Evolutionary conservation across 2,329 filamentous ascomycete genomes (phyloP).

Genomic region (Aspergillus fischeri): DNA sequence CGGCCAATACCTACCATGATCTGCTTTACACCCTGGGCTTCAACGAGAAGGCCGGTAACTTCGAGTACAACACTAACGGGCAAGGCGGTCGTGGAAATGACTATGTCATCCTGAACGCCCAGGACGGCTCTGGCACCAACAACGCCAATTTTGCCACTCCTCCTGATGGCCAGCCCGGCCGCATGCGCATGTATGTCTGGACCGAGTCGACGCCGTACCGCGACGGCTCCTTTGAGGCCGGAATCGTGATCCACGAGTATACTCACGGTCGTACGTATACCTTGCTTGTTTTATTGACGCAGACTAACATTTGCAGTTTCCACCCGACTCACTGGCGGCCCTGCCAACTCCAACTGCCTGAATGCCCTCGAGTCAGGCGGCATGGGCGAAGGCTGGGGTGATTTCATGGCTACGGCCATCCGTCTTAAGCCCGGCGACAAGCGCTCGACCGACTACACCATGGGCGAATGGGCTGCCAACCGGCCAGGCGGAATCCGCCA

Average conservation of each 20-base stretch:
- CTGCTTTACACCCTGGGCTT: conserved; percentile 13
- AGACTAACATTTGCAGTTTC: conserved; percentile 4
- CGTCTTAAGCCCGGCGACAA: conserved; percentile 12
- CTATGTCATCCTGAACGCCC: conserved; percentile 15
- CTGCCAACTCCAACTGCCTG: conserved; percentile 10
- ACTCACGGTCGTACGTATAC: conserved; percentile 12
- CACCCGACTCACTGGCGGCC: conserved; percentile 13
- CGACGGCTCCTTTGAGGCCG: conserved; percentile 10
- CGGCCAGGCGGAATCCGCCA: conserved; percentile 5
- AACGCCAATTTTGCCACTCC: conserved; percentile 15
- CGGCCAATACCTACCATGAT: conserved; percentile 16
- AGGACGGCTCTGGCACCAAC: conserved; percentile 13
- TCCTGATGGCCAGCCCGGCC: conserved; percentile 11
- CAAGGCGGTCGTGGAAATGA: conserved; percentile 9
- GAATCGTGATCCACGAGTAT: conserved; percentile 16
- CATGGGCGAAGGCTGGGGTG: conserved; percentile 17
- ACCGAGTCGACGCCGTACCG: conserved; percentile 2
- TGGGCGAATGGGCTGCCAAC: conserved; percentile 10
- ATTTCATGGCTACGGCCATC: conserved; percentile 13
- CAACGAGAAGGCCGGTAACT: conserved; percentile 13
- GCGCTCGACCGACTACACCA: conserved; percentile 4
- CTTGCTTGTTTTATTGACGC: no score
- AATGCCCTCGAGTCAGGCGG: conserved; percentile 9
- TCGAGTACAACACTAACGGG: conserved; percentile 9
- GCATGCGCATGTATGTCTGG: conserved; percentile 16